These are phyloP conservation scores for Brassica hybrid DNA, from an alignment of 441 rosid genomes.

Conservation along the genomic window DNA sequence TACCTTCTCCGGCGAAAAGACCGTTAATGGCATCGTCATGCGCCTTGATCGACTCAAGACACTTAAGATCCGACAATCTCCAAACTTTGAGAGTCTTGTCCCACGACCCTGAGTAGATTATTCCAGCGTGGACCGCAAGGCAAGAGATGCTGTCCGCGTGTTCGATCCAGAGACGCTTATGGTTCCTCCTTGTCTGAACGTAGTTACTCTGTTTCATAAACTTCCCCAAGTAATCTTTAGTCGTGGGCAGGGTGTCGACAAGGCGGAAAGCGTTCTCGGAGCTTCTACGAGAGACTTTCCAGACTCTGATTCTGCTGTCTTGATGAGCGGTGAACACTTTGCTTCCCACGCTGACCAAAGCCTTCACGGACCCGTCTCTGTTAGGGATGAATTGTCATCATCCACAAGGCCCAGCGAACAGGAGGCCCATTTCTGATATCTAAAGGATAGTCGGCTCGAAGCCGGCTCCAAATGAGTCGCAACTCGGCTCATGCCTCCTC, in stretches of 20 bases:
- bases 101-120: slow-evolving; percentile 92
- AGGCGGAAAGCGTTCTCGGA: slow-evolving; percentile 84
- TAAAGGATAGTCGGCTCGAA: no score
- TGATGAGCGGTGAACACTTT: slow-evolving; percentile 92
- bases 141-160: slow-evolving; percentile 92
- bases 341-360: slow-evolving; percentile 68
- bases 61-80: slow-evolving; percentile 85
- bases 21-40: slow-evolving; percentile 88
- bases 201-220: slow-evolving; percentile 93
- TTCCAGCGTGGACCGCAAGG: slow-evolving; percentile 59
- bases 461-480: no score
- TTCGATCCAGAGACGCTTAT: slow-evolving; percentile 85
- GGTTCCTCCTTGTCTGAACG: slow-evolving; percentile 79
- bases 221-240: slow-evolving; percentile 81
- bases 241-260: slow-evolving; percentile 80
- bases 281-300: slow-evolving; percentile 84
- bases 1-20: slow-evolving; percentile 61
- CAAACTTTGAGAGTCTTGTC: slow-evolving; percentile 90
- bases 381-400: no score
- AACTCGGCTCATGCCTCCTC: no score
- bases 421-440: no score
- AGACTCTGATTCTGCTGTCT: slow-evolving; percentile 84
- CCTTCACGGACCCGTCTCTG: slow-evolving; percentile 79
- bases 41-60: slow-evolving; percentile 87
- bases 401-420: no score